Conservation (phyloP, 768 basidiomycete genomes). For the Suillus subaureus region DNA sequence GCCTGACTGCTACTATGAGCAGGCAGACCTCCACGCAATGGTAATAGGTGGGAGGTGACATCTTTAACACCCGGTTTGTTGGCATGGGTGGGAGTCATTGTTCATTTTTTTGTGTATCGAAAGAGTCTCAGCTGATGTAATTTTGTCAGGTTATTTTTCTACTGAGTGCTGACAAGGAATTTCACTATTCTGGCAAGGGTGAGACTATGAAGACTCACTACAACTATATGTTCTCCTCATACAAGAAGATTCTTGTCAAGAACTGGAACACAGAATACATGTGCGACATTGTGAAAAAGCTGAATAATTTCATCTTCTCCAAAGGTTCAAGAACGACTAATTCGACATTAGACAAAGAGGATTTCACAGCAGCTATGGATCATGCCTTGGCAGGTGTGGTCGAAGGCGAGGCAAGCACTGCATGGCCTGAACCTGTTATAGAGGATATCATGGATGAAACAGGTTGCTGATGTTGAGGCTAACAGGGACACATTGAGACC, state of each 20-base stretch:
- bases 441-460: no score
- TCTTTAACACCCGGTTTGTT: slow-evolving; percentile 6
- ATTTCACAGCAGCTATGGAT: neutral
- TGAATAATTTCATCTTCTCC: neutral
- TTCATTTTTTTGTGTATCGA: neutral
- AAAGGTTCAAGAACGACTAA: neutral
- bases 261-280: slow-evolving; percentile 2
- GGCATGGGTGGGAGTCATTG: neutral
- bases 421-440: neutral
- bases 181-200: slow-evolving; percentile 4
- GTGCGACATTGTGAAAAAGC: neutral
- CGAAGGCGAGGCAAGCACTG: neutral
- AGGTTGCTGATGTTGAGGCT: no score
- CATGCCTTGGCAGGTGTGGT: neutral
- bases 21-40: neutral
- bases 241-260: slow-evolving; percentile 9
- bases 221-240: no score
- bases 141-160: slow-evolving; percentile 3
- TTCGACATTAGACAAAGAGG: neutral
- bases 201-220: neutral
- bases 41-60: slow-evolving; percentile 1
- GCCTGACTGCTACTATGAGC: neutral
- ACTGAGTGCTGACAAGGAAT: slow-evolving; percentile 1
- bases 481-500: no score
- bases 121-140: neutral